Evolutionary conservation across 2,329 filamentous ascomycete species (phyloP), one percentile per base, ranked within the genome.

Genomic region (Aspergillus jensenii): DNA sequence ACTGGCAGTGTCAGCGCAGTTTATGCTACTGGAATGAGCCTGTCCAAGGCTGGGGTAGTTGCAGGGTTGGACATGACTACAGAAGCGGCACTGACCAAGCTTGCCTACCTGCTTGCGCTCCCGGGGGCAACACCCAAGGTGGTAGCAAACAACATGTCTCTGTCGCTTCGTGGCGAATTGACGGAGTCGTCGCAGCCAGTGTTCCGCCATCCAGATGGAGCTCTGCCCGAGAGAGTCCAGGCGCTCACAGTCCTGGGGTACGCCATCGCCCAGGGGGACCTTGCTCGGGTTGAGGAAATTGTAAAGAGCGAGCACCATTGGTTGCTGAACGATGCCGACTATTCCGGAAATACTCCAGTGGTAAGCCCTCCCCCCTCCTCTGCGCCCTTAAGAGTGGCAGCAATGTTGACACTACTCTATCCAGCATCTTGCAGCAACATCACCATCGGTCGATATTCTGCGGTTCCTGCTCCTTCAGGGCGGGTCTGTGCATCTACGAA

Each of bases 21-120:
- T n/a, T 92, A 91, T 75, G 89, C 89, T 1, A 86, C 89, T 0
- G 89, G 87, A 8, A 90, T 90, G 64, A 87, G 89, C 41, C 84
- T 96, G 17, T 91, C 90, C 40, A 84, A 87, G 55, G 90, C 90
- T 2, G 93, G 93, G 35, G 91, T 97, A 49, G 90, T 96, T 33
- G 93, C 95, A 64, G 93, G 93, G 6, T 85, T 93, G 64, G 92
- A 96, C 69, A 82, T 96, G 76, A 97, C 93, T 0, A 90, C 90
- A 21, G 93, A 97, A 77, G 93, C 91, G 3, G 93, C 93, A 6
- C 84, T 96, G 65, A 95, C 93, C 19, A 97, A 97, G 75, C 82
- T 97, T 27, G 90, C 91, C 1, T 96, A 96, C 72, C 83, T 96
- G 3, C 83, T 96, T 17, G 89, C 90, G 4, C 74, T 85, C 4